Conservation (phyloP, 768 basidiomycete species). For the Kwoniella dendrophila region DNA sequence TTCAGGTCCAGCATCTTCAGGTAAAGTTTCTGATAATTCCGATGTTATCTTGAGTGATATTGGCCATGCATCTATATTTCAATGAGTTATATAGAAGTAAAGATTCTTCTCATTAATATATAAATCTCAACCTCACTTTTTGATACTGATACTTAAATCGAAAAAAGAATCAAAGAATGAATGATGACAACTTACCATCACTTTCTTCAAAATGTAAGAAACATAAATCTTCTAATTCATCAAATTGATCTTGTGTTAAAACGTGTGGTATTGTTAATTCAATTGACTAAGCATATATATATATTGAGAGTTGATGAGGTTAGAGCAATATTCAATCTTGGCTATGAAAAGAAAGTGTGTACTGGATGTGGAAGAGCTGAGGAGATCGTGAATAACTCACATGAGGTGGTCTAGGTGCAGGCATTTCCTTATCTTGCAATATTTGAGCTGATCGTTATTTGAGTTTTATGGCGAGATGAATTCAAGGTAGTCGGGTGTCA, state of each 20-base stretch:
- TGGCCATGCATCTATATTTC: conserved; percentile 15
- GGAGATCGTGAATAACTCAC: conserved; percentile 9
- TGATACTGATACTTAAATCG: neutral
- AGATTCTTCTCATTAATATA: neutral
- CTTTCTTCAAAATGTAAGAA: conserved; percentile 25
- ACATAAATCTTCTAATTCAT: conserved; percentile 27
- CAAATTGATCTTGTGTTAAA: conserved; percentile 25
- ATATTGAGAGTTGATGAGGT: neutral
- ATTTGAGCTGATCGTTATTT: too few species aligned
- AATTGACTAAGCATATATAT: conserved; percentile 12
- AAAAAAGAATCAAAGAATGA: neutral
- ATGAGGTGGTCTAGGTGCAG: conserved; percentile 26
- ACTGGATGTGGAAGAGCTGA: neutral
- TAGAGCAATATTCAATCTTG: neutral
- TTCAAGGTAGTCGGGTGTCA: too few species aligned
- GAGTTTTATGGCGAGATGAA: too few species aligned
- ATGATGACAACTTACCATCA: conserved; percentile 5
- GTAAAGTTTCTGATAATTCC: neutral
- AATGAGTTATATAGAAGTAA: neutral
- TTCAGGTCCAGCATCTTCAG: conserved; percentile 3
- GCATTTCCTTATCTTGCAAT: conserved; percentile 11
- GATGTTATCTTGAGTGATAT: conserved; percentile 26
- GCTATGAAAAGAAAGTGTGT: neutral
- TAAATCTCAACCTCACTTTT: neutral
- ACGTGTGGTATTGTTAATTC: conserved; percentile 23